These are phyloP conservation scores for Sporisorium graminicola DNA, from an alignment of 1,284 basidiomycete genomes.

Conservation along the genomic window DNA sequence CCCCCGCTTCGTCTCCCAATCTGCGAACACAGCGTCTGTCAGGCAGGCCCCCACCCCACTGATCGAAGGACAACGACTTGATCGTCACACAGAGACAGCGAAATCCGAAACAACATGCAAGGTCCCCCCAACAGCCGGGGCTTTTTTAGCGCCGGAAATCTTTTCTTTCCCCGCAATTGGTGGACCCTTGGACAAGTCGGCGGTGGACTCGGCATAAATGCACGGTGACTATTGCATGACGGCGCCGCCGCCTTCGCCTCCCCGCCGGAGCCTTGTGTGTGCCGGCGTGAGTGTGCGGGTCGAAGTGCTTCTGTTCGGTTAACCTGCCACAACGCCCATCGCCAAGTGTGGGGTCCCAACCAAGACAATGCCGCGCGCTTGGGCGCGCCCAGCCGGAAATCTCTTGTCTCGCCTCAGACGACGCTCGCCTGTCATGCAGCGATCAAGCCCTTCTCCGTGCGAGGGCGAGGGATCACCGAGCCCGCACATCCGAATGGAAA, in stretches of 20 bases:
- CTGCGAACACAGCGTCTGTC: too few species aligned
- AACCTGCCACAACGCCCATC: too few species aligned
- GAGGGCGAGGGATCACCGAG: not conserved
- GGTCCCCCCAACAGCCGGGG: too few species aligned
- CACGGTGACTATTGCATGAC: not conserved
- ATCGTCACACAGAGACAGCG: too few species aligned
- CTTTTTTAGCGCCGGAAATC: conserved; percentile 35
- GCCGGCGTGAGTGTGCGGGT: too few species aligned
- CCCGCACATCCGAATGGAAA: not conserved
- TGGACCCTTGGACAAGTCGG: not conserved
- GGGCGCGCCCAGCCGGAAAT: not conserved
- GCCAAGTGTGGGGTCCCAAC: too few species aligned
- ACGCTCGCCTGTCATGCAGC: not conserved
- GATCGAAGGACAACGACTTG: too few species aligned
- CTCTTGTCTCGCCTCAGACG: not conserved
- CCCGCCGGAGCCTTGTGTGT: not conserved
- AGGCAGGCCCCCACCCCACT: too few species aligned
- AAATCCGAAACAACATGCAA: conserved; percentile 3
- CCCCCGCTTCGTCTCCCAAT: too few species aligned
- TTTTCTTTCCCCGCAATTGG: conserved; percentile 11
- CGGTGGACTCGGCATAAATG: not conserved
- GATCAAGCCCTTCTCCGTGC: not conserved
- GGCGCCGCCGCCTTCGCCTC: too few species aligned
- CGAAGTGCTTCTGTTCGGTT: too few species aligned
- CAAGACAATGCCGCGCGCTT: too few species aligned